A percentile compares a stretch with the other conserved stretches of the same genome.
phyloP scores from a whole-genome alignment of 2,329 filamentous ascomycete species.

The Chaetomium sp. region DNA sequence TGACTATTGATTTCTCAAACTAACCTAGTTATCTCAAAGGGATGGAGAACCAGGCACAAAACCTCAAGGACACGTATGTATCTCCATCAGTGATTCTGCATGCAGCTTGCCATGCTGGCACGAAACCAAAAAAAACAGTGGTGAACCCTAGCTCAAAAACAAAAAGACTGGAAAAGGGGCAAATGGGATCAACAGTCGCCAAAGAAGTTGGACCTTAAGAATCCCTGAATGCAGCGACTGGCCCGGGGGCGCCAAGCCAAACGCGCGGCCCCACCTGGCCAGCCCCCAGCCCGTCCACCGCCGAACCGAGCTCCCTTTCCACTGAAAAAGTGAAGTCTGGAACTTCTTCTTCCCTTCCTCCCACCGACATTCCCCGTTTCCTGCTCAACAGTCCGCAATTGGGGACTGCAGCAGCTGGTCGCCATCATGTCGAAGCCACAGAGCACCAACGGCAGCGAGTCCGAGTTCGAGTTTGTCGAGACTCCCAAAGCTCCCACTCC shows the following conservation, averaged over 20 bases:
- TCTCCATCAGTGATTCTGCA: neutral
- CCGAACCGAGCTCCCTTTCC: constrained; percentile 16
- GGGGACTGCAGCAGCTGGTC: constrained; percentile 29
- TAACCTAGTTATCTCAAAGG: neutral
- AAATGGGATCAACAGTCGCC: constrained; percentile 11
- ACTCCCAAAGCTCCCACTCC: constrained; percentile 55
- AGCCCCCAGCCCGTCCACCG: constrained; percentile 6
- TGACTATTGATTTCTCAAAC: neutral
- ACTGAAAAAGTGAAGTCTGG: constrained; percentile 29
- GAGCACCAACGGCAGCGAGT: constrained; percentile 53
- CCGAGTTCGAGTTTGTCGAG: constrained; percentile 66
- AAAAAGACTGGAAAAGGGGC: constrained; percentile 10
- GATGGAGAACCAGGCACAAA: neutral
- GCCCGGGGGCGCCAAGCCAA: constrained; percentile 21
- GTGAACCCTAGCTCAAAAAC: neutral
- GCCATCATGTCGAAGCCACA: constrained; percentile 52
- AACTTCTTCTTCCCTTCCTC: constrained; percentile 8
- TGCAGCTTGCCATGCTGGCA: neutral
- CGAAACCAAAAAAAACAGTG: neutral
- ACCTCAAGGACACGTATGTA: neutral
- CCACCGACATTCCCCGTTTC: constrained; percentile 18
- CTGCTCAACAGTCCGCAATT: constrained; percentile 27
- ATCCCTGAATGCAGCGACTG: constrained; percentile 6
- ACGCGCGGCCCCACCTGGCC: neutral
- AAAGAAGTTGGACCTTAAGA: neutral